These are phyloP conservation scores for Apiotrichum domesticum DNA, from an alignment of 1,284 basidiomycete genomes.

Conservation along the genomic window DNA sequence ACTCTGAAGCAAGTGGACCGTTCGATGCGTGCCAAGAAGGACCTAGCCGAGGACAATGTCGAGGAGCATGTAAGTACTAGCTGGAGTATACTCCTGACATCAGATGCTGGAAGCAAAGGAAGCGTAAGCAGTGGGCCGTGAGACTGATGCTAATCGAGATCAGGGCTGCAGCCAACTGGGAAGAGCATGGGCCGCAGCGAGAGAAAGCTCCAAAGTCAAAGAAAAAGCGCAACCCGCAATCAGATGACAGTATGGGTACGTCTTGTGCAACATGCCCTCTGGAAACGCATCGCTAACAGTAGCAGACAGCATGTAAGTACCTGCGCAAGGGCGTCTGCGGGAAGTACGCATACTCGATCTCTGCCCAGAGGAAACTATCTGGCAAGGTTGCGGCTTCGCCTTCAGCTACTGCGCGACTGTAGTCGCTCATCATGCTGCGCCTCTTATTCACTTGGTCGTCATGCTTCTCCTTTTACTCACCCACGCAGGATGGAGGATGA, in stretches of 20 bases:
- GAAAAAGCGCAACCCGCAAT: constrained; percentile 52
- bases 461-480: neutral
- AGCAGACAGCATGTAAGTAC: constrained; percentile 23
- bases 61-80: constrained; percentile 8
- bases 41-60: constrained; percentile 7
- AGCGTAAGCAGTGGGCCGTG: neutral
- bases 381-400: neutral
- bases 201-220: constrained; percentile 30
- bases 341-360: too few relatives aligned
- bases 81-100: neutral
- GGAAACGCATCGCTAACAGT: constrained; percentile 8
- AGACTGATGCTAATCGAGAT: constrained; percentile 30
- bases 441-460: constrained; percentile 31
- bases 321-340: too few relatives aligned
- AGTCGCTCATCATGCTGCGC: constrained; percentile 43
- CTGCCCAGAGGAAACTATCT: too few relatives aligned
- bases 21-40: constrained; percentile 21
- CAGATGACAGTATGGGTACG: constrained; percentile 70
- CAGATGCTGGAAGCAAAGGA: neutral
- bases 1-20: constrained; percentile 56
- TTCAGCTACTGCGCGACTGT: neutral
- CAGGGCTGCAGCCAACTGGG: neutral
- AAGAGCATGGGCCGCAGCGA: neutral
- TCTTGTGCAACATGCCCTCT: neutral
- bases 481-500: constrained; percentile 42